A percentile compares a stretch with the other conserved stretches of the same genome.
Evolutionary conservation across 306 rosid species (phyloP).

Genomic region (Citrullus mucosospermus): DNA sequence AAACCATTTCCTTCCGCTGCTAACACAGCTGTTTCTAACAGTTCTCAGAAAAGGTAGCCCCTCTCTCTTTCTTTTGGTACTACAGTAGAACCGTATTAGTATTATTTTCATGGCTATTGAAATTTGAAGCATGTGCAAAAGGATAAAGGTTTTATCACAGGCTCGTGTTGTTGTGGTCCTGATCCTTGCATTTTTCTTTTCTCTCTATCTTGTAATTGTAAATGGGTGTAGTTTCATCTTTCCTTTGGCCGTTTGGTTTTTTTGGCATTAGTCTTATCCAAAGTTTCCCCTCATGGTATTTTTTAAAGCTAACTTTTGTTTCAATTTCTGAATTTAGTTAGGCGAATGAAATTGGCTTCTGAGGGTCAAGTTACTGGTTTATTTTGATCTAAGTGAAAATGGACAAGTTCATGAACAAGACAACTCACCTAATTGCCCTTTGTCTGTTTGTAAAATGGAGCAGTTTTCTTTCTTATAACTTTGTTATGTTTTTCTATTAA

Average conservation of each 20-base stretch:
- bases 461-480: background rate
- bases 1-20: slow-evolving; percentile 39
- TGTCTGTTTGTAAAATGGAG: background rate
- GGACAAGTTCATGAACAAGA: background rate
- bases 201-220: background rate
- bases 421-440: background rate
- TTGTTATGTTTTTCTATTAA: background rate
- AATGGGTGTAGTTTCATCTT: background rate
- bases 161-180: slow-evolving; percentile 22
- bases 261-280: background rate
- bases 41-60: slow-evolving; percentile 78
- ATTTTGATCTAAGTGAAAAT: background rate
- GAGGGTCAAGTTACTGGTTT: background rate
- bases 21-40: slow-evolving; percentile 51
- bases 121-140: background rate
- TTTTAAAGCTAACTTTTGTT: background rate
- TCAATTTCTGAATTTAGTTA: background rate
- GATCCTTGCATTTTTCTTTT: slow-evolving; percentile 14
- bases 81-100: background rate
- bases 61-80: slow-evolving; percentile 8
- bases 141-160: slow-evolving; percentile 6
- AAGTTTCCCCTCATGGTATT: background rate
- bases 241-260: background rate
- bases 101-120: background rate
- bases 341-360: background rate